Base-by-base conservation (phyloP, 2,329 filamentous ascomycete genomes). In the Fusarium haematococcum region DNA sequence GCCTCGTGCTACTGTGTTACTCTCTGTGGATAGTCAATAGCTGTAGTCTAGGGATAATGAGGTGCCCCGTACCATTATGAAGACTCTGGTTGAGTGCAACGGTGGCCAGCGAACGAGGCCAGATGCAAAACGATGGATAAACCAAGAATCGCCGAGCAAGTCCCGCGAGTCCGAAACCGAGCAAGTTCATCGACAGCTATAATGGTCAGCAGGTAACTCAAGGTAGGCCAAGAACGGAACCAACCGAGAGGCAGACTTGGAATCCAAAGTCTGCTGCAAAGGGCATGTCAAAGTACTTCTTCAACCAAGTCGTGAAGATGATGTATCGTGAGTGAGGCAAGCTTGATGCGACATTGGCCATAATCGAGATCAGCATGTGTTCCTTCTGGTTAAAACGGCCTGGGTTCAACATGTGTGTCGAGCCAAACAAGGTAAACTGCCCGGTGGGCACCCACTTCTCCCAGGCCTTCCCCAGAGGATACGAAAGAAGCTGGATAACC, bases 351-450 rank as follows among this genome's bases (percentile, higher is more conserved):
- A 77, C 75, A 35, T 76, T 78, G 0, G 76, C 75, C 84, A 89
- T 89, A 71, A 90, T 88, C 4, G 87, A 87, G 39, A 90, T 87
- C n/a, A 91, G 80, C 83, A 89, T 88, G 74, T 91, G 89, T 78
- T 91, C 89, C 76, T 91, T 91, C 74, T 86, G 86, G 59, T 86
- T 88, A 78, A 90, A 91, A 0, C 84, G 85, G 0, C 88, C 88
- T 0, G 88, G 87, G 70, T 90, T 90, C 16, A 89, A 80, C 10
- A 82, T 83, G 68, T 86, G 82, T 11, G 82, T 80, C 1, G 79
- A 70, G 0, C 86, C 86, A 60, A 81, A 81, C 6, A 88, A 62
- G 0, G 81, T 84, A 65, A 88, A 67, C 5, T 85, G 83, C 81
- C 84, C 86, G 61, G 85, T 83, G 0, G 87, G 87, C 0, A 89